phyloP scores from a whole-genome alignment of 495 filamentous ascomycete species.

The Astrothelium macrocarpum region DNA sequence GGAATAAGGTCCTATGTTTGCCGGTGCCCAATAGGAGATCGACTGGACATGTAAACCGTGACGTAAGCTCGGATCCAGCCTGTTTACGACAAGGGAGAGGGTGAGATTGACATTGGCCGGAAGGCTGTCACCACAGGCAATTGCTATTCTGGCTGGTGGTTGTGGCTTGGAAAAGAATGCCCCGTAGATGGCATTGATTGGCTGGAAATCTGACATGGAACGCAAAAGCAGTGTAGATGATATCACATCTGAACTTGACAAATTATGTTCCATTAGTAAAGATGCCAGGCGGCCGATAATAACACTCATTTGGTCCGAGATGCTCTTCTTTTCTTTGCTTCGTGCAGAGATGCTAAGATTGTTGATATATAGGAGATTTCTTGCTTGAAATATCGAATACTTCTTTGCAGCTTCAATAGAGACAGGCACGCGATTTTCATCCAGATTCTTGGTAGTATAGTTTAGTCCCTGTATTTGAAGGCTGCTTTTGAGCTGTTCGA shows the following conservation, averaged over 20 bases:
- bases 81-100: slow-evolving; percentile 37
- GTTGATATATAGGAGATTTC: neutral
- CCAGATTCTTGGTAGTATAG: neutral
- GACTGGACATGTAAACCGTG: slow-evolving; percentile 83
- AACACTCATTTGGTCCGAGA: slow-evolving; percentile 27
- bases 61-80: slow-evolving; percentile 21
- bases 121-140: slow-evolving; percentile 60
- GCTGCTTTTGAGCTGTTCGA: slow-evolving; percentile 23
- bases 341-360: neutral
- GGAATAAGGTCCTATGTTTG: slow-evolving; percentile 95
- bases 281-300: slow-evolving; percentile 25
- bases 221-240: slow-evolving; percentile 69
- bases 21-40: slow-evolving; percentile 92
- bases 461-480: neutral
- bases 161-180: slow-evolving; percentile 61
- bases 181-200: slow-evolving; percentile 65
- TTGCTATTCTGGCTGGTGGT: slow-evolving; percentile 73
- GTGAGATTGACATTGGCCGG: slow-evolving; percentile 51
- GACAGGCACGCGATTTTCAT: neutral
- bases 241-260: slow-evolving; percentile 49
- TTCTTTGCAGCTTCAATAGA: neutral
- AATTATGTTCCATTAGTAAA: slow-evolving; percentile 11
- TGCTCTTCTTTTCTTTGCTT: neutral
- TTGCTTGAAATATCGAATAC: neutral
- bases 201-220: slow-evolving; percentile 65